These are phyloP conservation scores for Rosa lucieae DNA, from an alignment of 306 rosid genomes.

Conservation along the genomic window DNA sequence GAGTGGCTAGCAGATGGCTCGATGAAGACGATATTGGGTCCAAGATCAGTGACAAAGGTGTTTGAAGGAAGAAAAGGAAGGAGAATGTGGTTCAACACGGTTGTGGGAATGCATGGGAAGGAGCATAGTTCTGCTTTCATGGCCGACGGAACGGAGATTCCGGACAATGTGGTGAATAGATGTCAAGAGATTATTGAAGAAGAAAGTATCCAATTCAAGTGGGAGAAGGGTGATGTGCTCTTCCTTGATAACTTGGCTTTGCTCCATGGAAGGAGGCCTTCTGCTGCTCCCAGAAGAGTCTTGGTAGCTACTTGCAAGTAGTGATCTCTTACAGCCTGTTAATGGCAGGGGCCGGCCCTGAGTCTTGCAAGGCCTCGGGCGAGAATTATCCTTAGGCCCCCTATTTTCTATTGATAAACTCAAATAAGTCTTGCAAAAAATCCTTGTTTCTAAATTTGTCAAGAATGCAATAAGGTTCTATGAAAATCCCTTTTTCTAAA, in stretches of 20 bases:
- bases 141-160: constrained; percentile 74
- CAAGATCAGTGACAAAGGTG: constrained; percentile 57
- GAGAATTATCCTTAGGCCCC: too few species aligned
- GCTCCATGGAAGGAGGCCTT: constrained; percentile 93
- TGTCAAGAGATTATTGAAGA: constrained; percentile 84
- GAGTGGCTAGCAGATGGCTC: constrained; percentile 74
- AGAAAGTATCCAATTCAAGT: constrained; percentile 85
- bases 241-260: constrained; percentile 78
- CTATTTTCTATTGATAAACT: too few species aligned
- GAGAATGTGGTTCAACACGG: constrained; percentile 79
- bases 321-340: constrained; percentile 2
- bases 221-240: constrained; percentile 85
- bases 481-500: too few species aligned
- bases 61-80: constrained; percentile 83
- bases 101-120: constrained; percentile 86
- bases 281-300: constrained; percentile 81
- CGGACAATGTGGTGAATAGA: constrained; percentile 59
- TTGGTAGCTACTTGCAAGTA: constrained; percentile 72
- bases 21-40: constrained; percentile 54
- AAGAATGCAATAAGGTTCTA: too few species aligned
- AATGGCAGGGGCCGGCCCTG: background rate
- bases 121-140: constrained; percentile 67
- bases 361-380: too few species aligned
- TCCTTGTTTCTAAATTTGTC: too few species aligned
- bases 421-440: too few species aligned